Evolutionary conservation across 768 basidiomycete genomes (phyloP).

Genomic region (Lyophyllum semitale): DNA sequence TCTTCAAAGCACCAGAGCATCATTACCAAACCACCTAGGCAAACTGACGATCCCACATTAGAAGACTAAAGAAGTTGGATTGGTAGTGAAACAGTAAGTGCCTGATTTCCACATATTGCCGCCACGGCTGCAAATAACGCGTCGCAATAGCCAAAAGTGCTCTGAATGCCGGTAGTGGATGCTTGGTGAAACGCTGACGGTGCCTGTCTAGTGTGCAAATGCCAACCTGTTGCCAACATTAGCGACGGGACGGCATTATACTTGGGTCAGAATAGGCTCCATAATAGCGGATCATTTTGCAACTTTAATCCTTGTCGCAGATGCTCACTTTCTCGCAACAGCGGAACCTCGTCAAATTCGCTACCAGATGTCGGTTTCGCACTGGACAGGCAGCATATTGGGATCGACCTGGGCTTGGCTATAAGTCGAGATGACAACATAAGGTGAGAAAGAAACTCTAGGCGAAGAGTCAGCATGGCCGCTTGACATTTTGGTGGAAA

Average conservation of each 20-base stretch:
- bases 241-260: neutral
- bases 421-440: neutral
- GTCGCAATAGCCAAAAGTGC: neutral
- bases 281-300: conserved; percentile 2
- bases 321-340: neutral
- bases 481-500: neutral
- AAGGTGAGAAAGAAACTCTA: neutral
- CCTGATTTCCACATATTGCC: neutral
- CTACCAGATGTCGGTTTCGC: neutral
- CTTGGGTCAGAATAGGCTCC: neutral
- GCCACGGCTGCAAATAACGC: neutral
- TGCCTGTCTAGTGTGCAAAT: neutral
- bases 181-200: neutral
- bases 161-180: neutral
- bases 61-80: neutral
- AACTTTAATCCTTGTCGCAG: neutral
- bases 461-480: neutral
- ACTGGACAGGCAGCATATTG: no score
- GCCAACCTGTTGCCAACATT: neutral
- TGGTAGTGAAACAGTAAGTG: neutral
- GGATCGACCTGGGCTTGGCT: neutral
- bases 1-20: neutral
- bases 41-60: neutral
- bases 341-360: neutral
- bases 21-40: neutral